Evolutionary conservation across 1,284 basidiomycete species (phyloP), one percentile per base, ranked within the genome.

Genomic region (Lentinus polychrous): DNA sequence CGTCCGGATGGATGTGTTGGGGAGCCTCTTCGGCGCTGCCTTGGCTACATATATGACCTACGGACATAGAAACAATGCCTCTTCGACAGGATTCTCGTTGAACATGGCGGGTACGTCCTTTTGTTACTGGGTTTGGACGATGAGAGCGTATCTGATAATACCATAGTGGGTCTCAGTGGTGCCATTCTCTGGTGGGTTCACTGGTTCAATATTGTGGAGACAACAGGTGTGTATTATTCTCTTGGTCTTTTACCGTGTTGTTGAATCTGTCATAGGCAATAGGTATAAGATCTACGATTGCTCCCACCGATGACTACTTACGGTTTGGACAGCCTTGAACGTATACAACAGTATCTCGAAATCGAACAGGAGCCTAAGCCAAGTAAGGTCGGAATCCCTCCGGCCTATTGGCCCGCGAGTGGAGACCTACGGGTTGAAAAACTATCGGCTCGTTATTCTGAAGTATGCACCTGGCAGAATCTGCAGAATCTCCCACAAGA

Each of bases 401-500:
- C 87, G 2, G 87, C 86, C 0, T 79, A 84, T 50, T 91, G 88
- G 87, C 88, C 88, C 0, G 72, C 81, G 0, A 83, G 79, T 34
- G 87, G 87, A 4, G 71, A 78, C 27, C 66, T 90, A 31, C 64
- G 66, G 2, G 81, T 87, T 0, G 78, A 88, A 52, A 72, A 73
- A 17, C 64, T 83, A 10, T 75, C 71, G 14, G 79, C 81, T 17
- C 68, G 72, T 17, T 85, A 83, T 55, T 76, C 79, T 44, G 17
- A 36, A 18, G 44, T 45, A 37, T 18, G 44, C 80, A 17, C n/a
- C n/a, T n/a, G n/a, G n/a, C n/a, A n/a, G 33, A 8, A n/a, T 34
- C 33, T 8, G 18, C 5, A 15, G 35, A 6, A 15, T 12, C 18
- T 14, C 6, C 35, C 14, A 6, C 14, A n/a, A 37, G 6, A 7